phyloP scores from a whole-genome alignment of 2,329 filamentous ascomycete genomes.

The Cercospora sojina region DNA sequence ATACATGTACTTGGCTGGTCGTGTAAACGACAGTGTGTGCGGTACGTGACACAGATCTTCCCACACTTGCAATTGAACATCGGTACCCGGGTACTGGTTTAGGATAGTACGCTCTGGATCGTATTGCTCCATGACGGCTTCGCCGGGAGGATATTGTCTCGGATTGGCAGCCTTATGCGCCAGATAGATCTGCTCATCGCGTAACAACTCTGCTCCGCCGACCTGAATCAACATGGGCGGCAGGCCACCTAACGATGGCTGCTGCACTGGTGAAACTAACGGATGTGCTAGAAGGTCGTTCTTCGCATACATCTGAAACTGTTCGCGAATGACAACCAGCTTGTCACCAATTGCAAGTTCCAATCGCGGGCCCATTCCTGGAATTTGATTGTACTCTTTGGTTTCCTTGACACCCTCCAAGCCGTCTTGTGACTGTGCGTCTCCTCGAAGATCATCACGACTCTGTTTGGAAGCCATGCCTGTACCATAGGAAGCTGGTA shows the following conservation, averaged over 20 bases:
- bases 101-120: slow-evolving; percentile 57
- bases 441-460: slow-evolving; percentile 19
- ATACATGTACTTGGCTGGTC: slow-evolving; percentile 96
- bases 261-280: slow-evolving; percentile 82
- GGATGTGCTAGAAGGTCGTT: slow-evolving; percentile 85
- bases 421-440: slow-evolving; percentile 14
- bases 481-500: slow-evolving; percentile 28
- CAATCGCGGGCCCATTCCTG: slow-evolving; percentile 45
- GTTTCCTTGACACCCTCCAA: slow-evolving; percentile 16
- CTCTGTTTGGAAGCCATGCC: slow-evolving; percentile 18
- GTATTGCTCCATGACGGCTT: slow-evolving; percentile 61
- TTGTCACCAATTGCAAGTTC: slow-evolving; percentile 70
- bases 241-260: slow-evolving; percentile 84
- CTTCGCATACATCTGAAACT: slow-evolving; percentile 84
- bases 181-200: slow-evolving; percentile 92
- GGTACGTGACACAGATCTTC: slow-evolving; percentile 91
- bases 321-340: slow-evolving; percentile 74
- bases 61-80: slow-evolving; percentile 95
- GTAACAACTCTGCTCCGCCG: slow-evolving; percentile 82
- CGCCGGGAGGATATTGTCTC: slow-evolving; percentile 67
- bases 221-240: slow-evolving; percentile 83
- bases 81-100: slow-evolving; percentile 72
- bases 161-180: slow-evolving; percentile 94
- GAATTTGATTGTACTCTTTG: slow-evolving; percentile 26
- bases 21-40: slow-evolving; percentile 89